These are phyloP conservation scores for Candida glucosophila DNA, from an alignment of 1,139 yeast genomes.

Conservation along the genomic window DNA sequence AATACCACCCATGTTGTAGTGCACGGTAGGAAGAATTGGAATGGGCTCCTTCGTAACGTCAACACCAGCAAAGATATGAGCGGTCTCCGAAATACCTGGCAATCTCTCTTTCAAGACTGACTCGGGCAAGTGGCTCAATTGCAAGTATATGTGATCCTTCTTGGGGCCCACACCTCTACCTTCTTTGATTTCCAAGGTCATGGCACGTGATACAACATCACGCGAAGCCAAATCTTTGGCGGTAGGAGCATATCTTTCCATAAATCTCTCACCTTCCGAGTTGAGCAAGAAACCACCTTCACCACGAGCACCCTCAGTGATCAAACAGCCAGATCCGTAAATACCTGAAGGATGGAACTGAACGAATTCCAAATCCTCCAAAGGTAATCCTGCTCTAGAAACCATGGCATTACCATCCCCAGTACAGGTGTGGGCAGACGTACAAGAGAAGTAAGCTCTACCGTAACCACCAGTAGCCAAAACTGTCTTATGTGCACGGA, in stretches of 20 bases:
- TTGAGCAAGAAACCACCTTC: conserved; percentile 97
- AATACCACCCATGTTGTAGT: conserved; percentile 99
- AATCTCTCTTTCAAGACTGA: conserved; percentile 88
- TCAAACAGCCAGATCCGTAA: conserved; percentile 97
- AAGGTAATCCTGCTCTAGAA: conserved; percentile 94
- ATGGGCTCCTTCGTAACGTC: conserved; percentile 99
- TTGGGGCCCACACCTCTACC: conserved; percentile 99
- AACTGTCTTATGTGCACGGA: conserved; percentile 92
- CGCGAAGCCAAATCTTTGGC: conserved; percentile 98
- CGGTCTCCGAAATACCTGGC: conserved; percentile 99
- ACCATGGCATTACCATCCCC: conserved; percentile 99
- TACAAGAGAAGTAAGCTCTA: conserved; percentile 96
- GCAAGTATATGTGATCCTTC: conserved; percentile 92
- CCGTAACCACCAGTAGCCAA: conserved; percentile 99
- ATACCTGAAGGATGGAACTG: conserved; percentile 99
- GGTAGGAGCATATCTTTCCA: conserved; percentile 99
- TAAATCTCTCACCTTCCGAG: conserved; percentile 97
- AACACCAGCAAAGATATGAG: conserved; percentile 97
- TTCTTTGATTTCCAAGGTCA: conserved; percentile 96
- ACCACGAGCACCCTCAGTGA: conserved; percentile 99
- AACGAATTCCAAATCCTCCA: conserved; percentile 95
- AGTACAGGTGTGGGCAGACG: conserved; percentile 98
- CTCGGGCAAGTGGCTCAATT: conserved; percentile 90
- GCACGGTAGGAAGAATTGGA: conserved; percentile 97
- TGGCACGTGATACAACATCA: conserved; percentile 97